These are phyloP conservation scores for Nicotiana noctiflora DNA, from an alignment of 257 asterid species.

Conservation along the genomic window DNA sequence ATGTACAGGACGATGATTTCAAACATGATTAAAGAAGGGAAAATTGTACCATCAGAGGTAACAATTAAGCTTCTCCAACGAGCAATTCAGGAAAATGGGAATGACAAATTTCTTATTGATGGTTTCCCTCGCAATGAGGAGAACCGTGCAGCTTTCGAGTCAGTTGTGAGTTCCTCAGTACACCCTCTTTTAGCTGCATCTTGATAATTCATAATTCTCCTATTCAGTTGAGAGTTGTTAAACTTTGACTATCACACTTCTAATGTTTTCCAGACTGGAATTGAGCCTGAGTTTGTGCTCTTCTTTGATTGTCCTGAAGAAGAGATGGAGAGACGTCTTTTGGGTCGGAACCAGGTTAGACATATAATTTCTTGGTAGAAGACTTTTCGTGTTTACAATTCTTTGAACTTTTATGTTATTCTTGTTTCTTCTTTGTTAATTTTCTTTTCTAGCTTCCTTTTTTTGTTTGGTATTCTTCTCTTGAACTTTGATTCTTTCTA, in stretches of 20 bases:
- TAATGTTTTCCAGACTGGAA: constrained; percentile 51
- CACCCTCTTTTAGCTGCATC: not conserved
- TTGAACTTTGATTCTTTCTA: not conserved
- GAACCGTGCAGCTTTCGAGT: constrained; percentile 84
- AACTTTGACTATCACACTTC: not conserved
- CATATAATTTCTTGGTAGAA: not conserved
- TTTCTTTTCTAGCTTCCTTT: not conserved
- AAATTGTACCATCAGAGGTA: constrained; percentile 86
- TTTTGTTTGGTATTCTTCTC: not conserved
- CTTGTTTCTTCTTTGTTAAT: not conserved
- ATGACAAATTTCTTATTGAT: constrained; percentile 90
- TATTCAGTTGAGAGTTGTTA: not conserved
- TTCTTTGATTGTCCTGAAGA: constrained; percentile 38
- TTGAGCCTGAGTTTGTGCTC: constrained; percentile 64
- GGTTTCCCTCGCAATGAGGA: constrained; percentile 97
- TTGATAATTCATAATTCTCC: not conserved
- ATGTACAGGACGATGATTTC: constrained; percentile 67
- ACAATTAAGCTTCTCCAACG: constrained; percentile 72
- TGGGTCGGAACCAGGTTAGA: constrained; percentile 31
- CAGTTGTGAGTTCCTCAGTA: constrained; percentile 42
- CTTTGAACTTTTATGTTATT: not conserved
- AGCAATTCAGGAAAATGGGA: constrained; percentile 62
- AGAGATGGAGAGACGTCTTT: constrained; percentile 47
- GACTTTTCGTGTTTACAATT: not conserved
- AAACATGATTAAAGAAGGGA: constrained; percentile 82